Base-by-base conservation (phyloP, 371 early-diverging fungal species). In the Apophysomyces variabilis region DNA sequence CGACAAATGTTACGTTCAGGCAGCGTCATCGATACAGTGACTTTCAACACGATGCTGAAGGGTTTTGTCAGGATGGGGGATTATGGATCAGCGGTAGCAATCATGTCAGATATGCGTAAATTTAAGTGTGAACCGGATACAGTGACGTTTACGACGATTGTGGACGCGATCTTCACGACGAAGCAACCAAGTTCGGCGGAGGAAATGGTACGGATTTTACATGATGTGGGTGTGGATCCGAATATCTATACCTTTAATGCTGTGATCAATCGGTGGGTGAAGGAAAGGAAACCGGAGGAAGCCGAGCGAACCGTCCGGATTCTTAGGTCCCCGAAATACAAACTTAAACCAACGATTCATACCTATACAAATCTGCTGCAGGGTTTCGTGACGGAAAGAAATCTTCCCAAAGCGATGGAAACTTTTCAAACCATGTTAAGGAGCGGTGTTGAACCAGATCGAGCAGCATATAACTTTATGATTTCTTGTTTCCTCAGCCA, bases 21-120 rank as follows among this genome's bases (percentile, higher is more conserved):
- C 8, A 37, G 65, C 3, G 70, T 73, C 36, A 69, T 69, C 9
- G 79, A 85, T 43, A 69, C 75, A 57, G 62, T 83, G 16, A 85
- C 85, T 0, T 80, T 75, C 47, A 85, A 85, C 45, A 85, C 82
- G 8, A 69, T 85, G 64, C 60, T 85, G 41, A 77, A 79, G 39
- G 83, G 83, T 4, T 77, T 74, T 54, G 50, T 73, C 14, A 66
- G 65, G 4, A 21, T 60, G 0, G 63, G 66, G 5, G 75, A 80
- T 12, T 71, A 67, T 60, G 35, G 37, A 3, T 54, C 70, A 0
- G 75, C 81, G 3, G 35, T 61, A 1, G 62, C 50, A 3, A 67
- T 85, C 14, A 68, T 85, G n/a, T 36, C 62, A 4, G 79, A 85
- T 46, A 83, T 85, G 77, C 66, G 70, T 35, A 66, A 68, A 39